These are phyloP conservation scores for Gamsiella multidivaricata DNA, from an alignment of 192 early-diverging fungal genomes.

Conservation along the genomic window DNA sequence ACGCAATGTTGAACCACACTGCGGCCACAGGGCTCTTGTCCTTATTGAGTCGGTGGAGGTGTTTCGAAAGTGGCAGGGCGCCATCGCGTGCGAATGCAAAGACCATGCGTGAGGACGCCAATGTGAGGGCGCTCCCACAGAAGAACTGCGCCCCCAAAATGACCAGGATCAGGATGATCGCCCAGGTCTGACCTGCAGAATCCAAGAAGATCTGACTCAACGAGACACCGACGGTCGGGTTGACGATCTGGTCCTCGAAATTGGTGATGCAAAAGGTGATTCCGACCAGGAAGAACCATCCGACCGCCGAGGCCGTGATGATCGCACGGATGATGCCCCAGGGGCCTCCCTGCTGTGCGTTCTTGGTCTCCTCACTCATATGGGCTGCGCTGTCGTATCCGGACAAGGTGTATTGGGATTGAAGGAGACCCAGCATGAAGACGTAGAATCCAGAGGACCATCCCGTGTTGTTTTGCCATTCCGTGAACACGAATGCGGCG, in stretches of 20 bases:
- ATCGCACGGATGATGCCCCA: conserved; percentile 59
- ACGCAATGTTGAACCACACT: conserved; percentile 63
- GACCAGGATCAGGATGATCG: conserved; percentile 61
- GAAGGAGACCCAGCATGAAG: conserved; percentile 61
- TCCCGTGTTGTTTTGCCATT: conserved; percentile 64
- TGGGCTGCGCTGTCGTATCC: conserved; percentile 60
- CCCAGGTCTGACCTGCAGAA: conserved; percentile 56
- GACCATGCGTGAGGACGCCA: conserved; percentile 66
- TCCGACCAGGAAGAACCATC: conserved; percentile 60
- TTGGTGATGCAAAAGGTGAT: conserved; percentile 58
- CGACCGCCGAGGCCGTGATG: conserved; percentile 50
- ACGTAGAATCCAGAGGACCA: conserved; percentile 60
- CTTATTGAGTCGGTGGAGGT: conserved; percentile 57
- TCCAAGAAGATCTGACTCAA: conserved; percentile 61
- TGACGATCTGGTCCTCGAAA: conserved; percentile 54
- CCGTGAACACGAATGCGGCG: conserved; percentile 59
- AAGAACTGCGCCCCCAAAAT: conserved; percentile 62
- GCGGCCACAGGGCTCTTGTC: conserved; percentile 60
- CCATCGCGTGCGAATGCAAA: conserved; percentile 69
- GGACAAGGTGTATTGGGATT: conserved; percentile 67
- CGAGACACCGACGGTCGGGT: conserved; percentile 51
- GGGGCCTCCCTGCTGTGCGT: conserved; percentile 61
- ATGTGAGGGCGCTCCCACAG: conserved; percentile 56
- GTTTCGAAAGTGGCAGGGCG: conserved; percentile 60
- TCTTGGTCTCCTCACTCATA: conserved; percentile 67